Base-by-base conservation (phyloP, 805 yeast genomes). In the Huiozyma naganishii region DNA sequence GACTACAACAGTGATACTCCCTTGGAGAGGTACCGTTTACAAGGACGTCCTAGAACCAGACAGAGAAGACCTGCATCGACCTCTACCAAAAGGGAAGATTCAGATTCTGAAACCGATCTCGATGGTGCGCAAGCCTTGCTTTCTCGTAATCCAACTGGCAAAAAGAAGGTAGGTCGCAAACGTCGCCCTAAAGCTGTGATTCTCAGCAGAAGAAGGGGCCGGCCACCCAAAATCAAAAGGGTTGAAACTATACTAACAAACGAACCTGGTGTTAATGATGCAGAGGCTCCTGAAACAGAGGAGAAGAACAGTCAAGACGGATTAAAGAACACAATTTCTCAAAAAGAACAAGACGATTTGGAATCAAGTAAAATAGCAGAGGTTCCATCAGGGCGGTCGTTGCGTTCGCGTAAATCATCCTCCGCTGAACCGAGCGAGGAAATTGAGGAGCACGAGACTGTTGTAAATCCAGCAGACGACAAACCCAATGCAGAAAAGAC, bases 181-280 rank as follows among this genome's bases (percentile, higher is more conserved):
- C 23, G 4, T 17, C 23, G 23, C 23, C 23, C 23, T 17, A 17
- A 17, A 17, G 23, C 23, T 17, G 23, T 17, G 23, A 17, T 17
- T 17, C 4, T 17, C 2, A 17, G 23, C 4, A 17, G 23, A 17
- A 59, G 54, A 45, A 55, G 66, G 41, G 66, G 66, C 32, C 53
- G 66, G 41, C 66, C 66, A 10, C 64, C 64, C 5, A 61, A 59
- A 48, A 54, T 51, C 50, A 56, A 57, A 49, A 55, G 57, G 5
- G 59, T 56, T 1, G 23, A 30, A 30, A 32, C 6, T 48, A 42
- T 12, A 41, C 40, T 29, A 41, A 41, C 27, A 27, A 36, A 7
- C 27, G 32, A 30, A 30, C 9, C 33, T 30, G 33, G 9, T 30
- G n/a, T 11, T 30, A 11, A 9, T 30, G 33, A 30, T 43, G 29